These are phyloP conservation scores for Plantago elongata DNA, from an alignment of 257 asterid species.

Conservation along the genomic window DNA sequence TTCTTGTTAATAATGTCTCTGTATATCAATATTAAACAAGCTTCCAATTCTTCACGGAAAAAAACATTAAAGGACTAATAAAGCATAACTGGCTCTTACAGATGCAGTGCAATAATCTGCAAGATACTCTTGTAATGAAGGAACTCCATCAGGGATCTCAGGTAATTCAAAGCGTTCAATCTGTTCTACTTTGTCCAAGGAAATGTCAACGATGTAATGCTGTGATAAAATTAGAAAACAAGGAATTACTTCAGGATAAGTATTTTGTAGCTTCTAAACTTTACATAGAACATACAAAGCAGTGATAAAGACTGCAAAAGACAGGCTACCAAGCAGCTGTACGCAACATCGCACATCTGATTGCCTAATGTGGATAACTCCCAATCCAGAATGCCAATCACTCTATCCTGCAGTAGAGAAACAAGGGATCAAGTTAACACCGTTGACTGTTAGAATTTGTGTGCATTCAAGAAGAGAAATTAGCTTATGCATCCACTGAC, in stretches of 20 bases:
- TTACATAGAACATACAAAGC: neutral
- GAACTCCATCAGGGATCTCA: conserved; percentile 75
- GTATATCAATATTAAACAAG: too few species aligned
- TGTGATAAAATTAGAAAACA: conserved; percentile 28
- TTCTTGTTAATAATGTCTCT: too few species aligned
- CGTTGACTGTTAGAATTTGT: neutral
- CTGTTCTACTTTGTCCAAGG: conserved; percentile 40
- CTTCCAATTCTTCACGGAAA: too few species aligned
- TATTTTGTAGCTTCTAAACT: neutral
- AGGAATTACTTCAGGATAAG: conserved; percentile 6
- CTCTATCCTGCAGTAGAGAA: conserved; percentile 69
- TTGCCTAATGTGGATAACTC: conserved; percentile 92
- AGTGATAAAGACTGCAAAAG: conserved; percentile 19
- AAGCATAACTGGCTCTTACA: conserved; percentile 42
- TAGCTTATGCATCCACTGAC: too few species aligned
- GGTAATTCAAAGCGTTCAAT: conserved; percentile 54
- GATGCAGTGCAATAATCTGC: conserved; percentile 67
- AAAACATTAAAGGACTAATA: too few species aligned
- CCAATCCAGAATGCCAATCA: conserved; percentile 95
- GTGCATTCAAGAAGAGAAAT: neutral
- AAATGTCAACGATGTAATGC: conserved; percentile 70
- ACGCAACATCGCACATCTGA: conserved; percentile 96
- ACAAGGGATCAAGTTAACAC: conserved; percentile 12
- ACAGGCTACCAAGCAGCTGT: conserved; percentile 79
- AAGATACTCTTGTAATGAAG: conserved; percentile 73